Conservation (phyloP, 768 basidiomycete genomes). For the Rhodotorula paludigena region DNA sequence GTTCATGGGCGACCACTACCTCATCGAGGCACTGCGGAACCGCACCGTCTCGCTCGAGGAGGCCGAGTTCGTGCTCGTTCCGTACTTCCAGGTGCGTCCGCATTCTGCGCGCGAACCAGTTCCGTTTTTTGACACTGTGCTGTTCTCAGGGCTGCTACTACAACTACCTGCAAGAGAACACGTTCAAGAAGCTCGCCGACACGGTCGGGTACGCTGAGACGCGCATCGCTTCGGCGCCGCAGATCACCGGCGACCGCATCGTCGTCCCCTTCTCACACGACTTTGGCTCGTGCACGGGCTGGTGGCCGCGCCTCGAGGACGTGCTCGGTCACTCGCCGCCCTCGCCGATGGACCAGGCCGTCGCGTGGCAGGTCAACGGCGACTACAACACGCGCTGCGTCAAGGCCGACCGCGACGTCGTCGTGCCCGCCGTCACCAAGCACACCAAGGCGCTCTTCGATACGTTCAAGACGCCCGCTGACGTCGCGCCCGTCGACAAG, state of each 20-base stretch:
- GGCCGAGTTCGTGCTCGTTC: constrained; percentile 39
- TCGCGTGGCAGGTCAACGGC: constrained; percentile 42
- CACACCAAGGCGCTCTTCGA: constrained; percentile 36
- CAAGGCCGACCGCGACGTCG: constrained; percentile 41
- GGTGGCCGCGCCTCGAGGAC: constrained; percentile 40
- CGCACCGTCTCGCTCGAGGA: constrained; percentile 28
- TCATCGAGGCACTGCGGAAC: constrained; percentile 37
- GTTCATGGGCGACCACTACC: constrained; percentile 40
- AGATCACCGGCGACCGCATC: constrained; percentile 34
- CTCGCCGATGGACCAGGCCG: constrained; percentile 41
- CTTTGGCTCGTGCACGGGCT: constrained; percentile 42
- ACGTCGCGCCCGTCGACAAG: constrained; percentile 22
- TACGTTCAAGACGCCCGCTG: constrained; percentile 22
- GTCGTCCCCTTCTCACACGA: constrained; percentile 43
- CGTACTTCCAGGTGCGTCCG: constrained; percentile 38
- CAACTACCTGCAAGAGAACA: constrained; percentile 40
- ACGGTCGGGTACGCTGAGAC: constrained; percentile 36
- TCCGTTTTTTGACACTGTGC: background rate
- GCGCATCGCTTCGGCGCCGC: constrained; percentile 22
- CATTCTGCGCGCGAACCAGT: too few species aligned
- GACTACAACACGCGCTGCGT: constrained; percentile 43
- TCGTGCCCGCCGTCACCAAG: constrained; percentile 40
- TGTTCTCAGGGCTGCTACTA: constrained; percentile 41
- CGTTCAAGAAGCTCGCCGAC: constrained; percentile 41
- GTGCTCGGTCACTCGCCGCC: constrained; percentile 39